Percentiles rank a stretch among this genome's conserved stretches.
Conservation (phyloP, 1,284 basidiomycete genomes). For the Stygiomarasmius scandens region DNA sequence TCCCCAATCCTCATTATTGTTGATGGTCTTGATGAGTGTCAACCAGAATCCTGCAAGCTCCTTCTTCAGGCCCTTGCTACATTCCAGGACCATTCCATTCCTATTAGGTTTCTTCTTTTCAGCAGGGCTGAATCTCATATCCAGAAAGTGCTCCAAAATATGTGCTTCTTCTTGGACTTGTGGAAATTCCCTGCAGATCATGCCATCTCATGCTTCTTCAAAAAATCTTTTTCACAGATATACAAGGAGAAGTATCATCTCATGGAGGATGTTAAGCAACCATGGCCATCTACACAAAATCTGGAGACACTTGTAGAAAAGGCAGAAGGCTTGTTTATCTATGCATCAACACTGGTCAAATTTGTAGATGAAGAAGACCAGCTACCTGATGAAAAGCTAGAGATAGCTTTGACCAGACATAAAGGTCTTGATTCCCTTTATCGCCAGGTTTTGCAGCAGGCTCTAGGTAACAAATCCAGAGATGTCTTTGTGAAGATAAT, state of each 20-base stretch:
- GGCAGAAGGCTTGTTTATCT: conserved; percentile 19
- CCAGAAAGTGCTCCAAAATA: neutral
- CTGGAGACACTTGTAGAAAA: conserved; percentile 11
- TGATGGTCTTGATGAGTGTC: conserved; percentile 7
- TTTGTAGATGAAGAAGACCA: conserved; percentile 10
- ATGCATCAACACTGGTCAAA: conserved; percentile 16
- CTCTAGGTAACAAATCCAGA: neutral
- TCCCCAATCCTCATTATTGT: neutral
- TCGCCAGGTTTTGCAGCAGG: neutral
- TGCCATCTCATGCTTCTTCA: neutral
- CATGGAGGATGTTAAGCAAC: neutral
- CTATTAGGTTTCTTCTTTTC: conserved; percentile 21
- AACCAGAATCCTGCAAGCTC: neutral
- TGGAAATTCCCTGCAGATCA: neutral
- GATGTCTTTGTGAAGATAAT: neutral
- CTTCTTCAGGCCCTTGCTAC: neutral
- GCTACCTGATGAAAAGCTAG: neutral
- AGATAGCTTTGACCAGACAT: neutral
- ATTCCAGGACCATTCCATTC: neutral
- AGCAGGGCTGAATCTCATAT: conserved; percentile 21
- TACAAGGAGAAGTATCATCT: neutral
- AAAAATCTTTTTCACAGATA: neutral
- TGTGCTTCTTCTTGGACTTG: neutral
- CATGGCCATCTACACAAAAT: conserved; percentile 2
- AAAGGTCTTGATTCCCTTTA: neutral